Base-by-base conservation (phyloP, 2,329 filamentous ascomycete species). In the Fusarium globosum region DNA sequence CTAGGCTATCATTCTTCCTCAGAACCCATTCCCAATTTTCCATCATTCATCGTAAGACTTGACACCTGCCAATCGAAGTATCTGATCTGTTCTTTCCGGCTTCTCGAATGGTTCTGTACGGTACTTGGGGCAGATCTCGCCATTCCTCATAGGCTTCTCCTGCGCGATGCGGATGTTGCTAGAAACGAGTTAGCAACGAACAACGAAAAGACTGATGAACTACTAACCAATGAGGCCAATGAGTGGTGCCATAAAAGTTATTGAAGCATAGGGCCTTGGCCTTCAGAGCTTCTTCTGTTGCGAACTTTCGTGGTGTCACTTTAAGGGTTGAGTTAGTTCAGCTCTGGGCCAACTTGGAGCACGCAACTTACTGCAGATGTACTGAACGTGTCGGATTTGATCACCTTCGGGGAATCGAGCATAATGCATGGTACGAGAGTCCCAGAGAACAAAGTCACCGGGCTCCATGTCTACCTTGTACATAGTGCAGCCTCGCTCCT, bases 391-490 rank as follows among this genome's bases (percentile, higher is more conserved):
- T 77, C 76, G 21, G 82, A 84, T 13, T 82, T 84, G 82, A 79
- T 85, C 65, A 3, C 78, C 78, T 21, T 76, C 78, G 0, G 83
- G 80, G 2, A 81, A 78, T 5, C 84, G 75, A 30, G 84, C 85
- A 53, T 84, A 85, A 68, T 85, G 83, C 48, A 83, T 82, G 13
- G 81, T 82, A 26, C 81, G 81, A n/a, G 79, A 81, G 62, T 83
- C 82, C 79, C 79, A 85, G 14, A 85, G 78, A 7, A 86, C 76
- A 39, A 86, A 73, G 28, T 86, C 84, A 21, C 84, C 84, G 1
- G 84, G 84, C 16, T 83, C 83, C 39, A 83, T 83, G 60, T 80
- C 78, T 13, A 85, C 78, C 73, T 85, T 83, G 69, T 77, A 66
- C 79, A 80, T 81, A 48, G 80, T 63, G 20, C 72, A 76, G 4